Conservation (phyloP, 2,329 filamentous ascomycete species). For the Dactylellina leptospora region DNA sequence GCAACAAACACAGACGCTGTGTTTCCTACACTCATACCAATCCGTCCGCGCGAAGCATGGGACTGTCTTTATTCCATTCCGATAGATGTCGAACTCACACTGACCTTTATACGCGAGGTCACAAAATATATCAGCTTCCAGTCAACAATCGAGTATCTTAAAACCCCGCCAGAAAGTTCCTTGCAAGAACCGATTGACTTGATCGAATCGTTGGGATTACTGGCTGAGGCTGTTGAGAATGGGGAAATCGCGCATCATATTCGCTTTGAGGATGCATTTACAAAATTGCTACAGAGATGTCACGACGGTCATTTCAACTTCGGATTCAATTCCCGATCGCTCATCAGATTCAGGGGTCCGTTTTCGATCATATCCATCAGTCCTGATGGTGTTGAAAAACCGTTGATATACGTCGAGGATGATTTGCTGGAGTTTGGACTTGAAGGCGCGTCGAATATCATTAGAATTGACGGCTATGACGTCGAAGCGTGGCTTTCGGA, state of each 20-base stretch:
- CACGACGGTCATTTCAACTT: slow-evolving; percentile 48
- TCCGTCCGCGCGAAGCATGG: slow-evolving; percentile 45
- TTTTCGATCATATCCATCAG: slow-evolving; percentile 38
- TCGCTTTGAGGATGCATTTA: slow-evolving; percentile 30
- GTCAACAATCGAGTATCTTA: slow-evolving; percentile 38
- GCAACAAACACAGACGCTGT: slow-evolving; percentile 1
- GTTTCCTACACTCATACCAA: slow-evolving; percentile 20
- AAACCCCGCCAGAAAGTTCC: slow-evolving; percentile 32
- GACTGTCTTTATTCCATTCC: slow-evolving; percentile 48
- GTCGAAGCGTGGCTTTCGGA: slow-evolving; percentile 38
- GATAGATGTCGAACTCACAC: slow-evolving; percentile 26
- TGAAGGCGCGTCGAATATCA: slow-evolving; percentile 6
- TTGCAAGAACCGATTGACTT: slow-evolving; percentile 44
- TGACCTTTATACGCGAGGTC: slow-evolving; percentile 32
- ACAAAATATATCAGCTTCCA: slow-evolving; percentile 47
- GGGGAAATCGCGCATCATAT: slow-evolving; percentile 41
- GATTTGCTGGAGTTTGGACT: slow-evolving; percentile 21
- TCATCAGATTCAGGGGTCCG: slow-evolving; percentile 31
- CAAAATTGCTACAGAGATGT: slow-evolving; percentile 33
- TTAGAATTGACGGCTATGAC: slow-evolving; percentile 39
- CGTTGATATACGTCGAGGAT: slow-evolving; percentile 29
- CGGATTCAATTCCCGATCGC: background rate
- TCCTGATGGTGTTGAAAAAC: slow-evolving; percentile 36
- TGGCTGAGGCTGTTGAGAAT: slow-evolving; percentile 15
- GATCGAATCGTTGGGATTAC: slow-evolving; percentile 27